Percentiles rank a stretch among this genome's conserved stretches.
These are phyloP conservation scores for Hypoxylon sp. DNA, from an alignment of 2,329 filamentous ascomycete species.

Conservation along the genomic window DNA sequence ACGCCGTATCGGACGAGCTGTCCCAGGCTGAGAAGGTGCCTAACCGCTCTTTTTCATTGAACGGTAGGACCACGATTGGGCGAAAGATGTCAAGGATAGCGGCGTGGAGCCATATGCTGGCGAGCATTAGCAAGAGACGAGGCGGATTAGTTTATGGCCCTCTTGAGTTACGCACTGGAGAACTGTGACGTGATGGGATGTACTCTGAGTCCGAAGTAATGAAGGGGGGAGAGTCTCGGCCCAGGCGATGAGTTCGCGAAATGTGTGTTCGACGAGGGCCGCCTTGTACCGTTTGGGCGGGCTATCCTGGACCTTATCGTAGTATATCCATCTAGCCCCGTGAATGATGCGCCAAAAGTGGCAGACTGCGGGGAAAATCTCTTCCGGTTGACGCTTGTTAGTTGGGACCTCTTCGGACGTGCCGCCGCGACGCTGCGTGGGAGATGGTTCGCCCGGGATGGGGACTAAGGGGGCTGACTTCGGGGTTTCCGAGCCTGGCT, in stretches of 20 bases:
- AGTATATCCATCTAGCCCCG: slow-evolving; percentile 41
- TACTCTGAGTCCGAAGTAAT: slow-evolving; percentile 40
- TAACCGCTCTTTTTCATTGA: slow-evolving; percentile 21
- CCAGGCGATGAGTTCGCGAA: slow-evolving; percentile 51
- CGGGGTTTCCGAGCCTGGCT: slow-evolving; percentile 43
- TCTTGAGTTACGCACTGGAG: slow-evolving; percentile 47
- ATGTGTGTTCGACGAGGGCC: slow-evolving; percentile 49
- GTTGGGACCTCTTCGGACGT: slow-evolving; percentile 11
- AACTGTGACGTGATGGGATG: slow-evolving; percentile 47
- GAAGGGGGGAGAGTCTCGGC: slow-evolving; percentile 43
- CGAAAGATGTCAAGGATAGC: slow-evolving; percentile 50
- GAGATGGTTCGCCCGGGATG: slow-evolving; percentile 29
- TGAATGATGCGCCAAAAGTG: slow-evolving; percentile 51
- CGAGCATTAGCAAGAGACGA: background rate
- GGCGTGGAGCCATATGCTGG: slow-evolving; percentile 53
- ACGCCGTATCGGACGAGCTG: slow-evolving; percentile 45
- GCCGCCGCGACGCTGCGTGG: background rate
- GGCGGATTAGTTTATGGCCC: background rate
- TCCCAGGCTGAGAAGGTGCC: slow-evolving; percentile 45
- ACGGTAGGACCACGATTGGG: slow-evolving; percentile 36
- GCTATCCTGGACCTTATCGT: slow-evolving; percentile 38
- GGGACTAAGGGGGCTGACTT: slow-evolving; percentile 36
- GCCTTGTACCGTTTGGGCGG: slow-evolving; percentile 28
- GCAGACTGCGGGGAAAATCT: slow-evolving; percentile 45
- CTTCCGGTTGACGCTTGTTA: slow-evolving; percentile 20